A percentile compares a stretch with the other conserved stretches of the same genome.
Conservation (phyloP, 805 yeast genomes). For the Candida tallmaniae region DNA sequence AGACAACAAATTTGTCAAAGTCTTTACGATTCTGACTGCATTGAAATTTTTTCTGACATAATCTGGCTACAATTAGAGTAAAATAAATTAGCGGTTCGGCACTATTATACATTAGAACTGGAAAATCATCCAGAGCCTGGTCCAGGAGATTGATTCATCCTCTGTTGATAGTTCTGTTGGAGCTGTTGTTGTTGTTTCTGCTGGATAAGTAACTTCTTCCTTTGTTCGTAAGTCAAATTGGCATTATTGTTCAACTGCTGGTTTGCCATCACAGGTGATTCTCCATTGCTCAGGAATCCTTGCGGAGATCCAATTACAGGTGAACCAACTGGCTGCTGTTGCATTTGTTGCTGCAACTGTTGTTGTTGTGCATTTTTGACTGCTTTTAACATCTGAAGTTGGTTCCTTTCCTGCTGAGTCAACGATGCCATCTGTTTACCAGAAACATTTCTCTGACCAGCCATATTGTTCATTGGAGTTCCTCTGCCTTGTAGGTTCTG, state of each 20-base stretch:
- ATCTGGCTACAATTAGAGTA: too few species aligned
- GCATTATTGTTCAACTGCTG: conserved; percentile 19
- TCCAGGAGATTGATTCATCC: conserved; percentile 1
- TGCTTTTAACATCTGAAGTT: conserved; percentile 37
- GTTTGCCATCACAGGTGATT: conserved; percentile 9
- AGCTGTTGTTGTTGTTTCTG: conserved; percentile 24
- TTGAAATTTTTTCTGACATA: too few species aligned
- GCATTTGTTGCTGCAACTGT: conserved; percentile 16
- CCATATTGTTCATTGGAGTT: conserved; percentile 1
- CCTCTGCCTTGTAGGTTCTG: conserved; percentile 1
- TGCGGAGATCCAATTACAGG: background rate
- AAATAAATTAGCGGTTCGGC: too few species aligned
- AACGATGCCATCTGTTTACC: conserved; percentile 29
- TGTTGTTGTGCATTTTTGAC: conserved; percentile 27
- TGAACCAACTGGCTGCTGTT: conserved; percentile 1
- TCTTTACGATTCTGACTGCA: too few species aligned
- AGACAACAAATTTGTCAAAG: too few species aligned
- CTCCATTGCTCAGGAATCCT: conserved; percentile 6
- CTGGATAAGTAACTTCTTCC: conserved; percentile 32
- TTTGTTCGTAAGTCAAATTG: conserved; percentile 29
- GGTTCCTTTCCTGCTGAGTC: conserved; percentile 41
- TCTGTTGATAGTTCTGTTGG: conserved; percentile 5
- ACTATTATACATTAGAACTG: too few species aligned
- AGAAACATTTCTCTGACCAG: conserved; percentile 10
- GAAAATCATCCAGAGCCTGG: conserved; percentile 1